These are phyloP conservation scores for Seiridium unicorne DNA, from an alignment of 2,329 filamentous ascomycete species.

Conservation along the genomic window DNA sequence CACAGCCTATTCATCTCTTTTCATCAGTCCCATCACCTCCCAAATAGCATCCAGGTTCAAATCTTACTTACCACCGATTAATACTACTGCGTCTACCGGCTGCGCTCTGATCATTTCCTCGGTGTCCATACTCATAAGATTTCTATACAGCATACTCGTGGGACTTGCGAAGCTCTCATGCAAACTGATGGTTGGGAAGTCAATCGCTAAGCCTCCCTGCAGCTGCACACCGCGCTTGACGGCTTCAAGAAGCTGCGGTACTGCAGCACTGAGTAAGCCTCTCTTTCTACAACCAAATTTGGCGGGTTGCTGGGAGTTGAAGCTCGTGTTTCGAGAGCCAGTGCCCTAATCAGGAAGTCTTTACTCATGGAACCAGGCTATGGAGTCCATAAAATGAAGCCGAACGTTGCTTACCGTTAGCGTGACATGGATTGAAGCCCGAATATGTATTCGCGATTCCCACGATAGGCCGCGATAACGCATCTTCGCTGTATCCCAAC, in stretches of 20 bases:
- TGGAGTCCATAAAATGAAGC: too few species aligned
- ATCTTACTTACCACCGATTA: slow-evolving; percentile 57
- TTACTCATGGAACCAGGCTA: too few species aligned
- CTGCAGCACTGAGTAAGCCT: too few species aligned
- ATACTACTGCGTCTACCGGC: slow-evolving; percentile 65
- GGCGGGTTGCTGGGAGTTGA: too few species aligned
- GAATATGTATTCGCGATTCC: slow-evolving; percentile 74
- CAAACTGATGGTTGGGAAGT: slow-evolving; percentile 72
- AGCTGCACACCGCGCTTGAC: slow-evolving; percentile 67
- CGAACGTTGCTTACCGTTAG: slow-evolving; percentile 41
- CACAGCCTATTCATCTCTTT: slow-evolving; percentile 51
- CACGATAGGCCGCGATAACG: slow-evolving; percentile 68
- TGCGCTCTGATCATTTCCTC: slow-evolving; percentile 76
- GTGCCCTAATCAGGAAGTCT: too few species aligned
- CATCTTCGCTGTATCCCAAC: slow-evolving; percentile 70
- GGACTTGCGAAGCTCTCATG: slow-evolving; percentile 68
- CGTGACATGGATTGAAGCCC: slow-evolving; percentile 73
- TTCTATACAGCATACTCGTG: slow-evolving; percentile 73
- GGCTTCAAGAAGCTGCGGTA: slow-evolving; percentile 69
- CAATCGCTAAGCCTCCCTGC: slow-evolving; percentile 64
- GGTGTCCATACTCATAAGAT: slow-evolving; percentile 78
- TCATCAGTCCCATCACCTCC: too few species aligned
- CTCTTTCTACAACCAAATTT: too few species aligned
- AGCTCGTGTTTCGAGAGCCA: too few species aligned
- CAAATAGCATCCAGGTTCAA: too few species aligned